These are phyloP conservation scores for Leucocoprinus leucothites DNA, from an alignment of 768 basidiomycete genomes.

Conservation along the genomic window DNA sequence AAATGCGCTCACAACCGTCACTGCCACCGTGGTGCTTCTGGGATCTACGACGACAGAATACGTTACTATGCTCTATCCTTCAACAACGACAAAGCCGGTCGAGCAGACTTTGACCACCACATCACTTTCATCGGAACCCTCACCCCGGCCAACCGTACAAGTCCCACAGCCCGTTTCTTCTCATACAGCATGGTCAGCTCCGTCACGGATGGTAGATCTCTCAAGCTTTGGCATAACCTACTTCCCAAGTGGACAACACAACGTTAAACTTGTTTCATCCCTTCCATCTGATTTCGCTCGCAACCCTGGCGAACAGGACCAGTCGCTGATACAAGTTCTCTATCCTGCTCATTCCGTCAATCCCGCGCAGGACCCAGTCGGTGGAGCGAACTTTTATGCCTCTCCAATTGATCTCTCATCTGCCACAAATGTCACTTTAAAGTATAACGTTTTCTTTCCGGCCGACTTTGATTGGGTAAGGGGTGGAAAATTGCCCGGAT, in stretches of 20 bases:
- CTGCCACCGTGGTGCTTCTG: neutral
- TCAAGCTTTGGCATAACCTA: neutral
- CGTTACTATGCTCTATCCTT: neutral
- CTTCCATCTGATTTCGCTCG: neutral
- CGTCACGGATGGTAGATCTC: neutral
- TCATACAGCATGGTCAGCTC: neutral
- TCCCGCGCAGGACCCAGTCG: constrained; percentile 39
- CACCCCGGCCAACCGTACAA: neutral
- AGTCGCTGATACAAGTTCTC: neutral
- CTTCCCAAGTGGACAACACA: neutral
- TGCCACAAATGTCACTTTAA: constrained; percentile 66
- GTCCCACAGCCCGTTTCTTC: neutral
- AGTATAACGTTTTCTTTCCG: constrained; percentile 58
- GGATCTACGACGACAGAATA: neutral
- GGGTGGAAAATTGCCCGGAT: constrained; percentile 71
- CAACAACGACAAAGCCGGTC: neutral
- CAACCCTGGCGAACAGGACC: neutral
- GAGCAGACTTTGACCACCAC: neutral
- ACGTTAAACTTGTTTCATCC: neutral
- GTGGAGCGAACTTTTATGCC: constrained; percentile 74
- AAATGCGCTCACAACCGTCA: neutral
- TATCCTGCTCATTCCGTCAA: constrained; percentile 58
- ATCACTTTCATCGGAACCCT: too few species aligned
- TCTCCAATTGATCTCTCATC: constrained; percentile 45
- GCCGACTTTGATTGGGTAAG: constrained; percentile 58